Base-by-base conservation (phyloP, 202 grass and related monocot genomes). In the Setaria italica region DNA sequence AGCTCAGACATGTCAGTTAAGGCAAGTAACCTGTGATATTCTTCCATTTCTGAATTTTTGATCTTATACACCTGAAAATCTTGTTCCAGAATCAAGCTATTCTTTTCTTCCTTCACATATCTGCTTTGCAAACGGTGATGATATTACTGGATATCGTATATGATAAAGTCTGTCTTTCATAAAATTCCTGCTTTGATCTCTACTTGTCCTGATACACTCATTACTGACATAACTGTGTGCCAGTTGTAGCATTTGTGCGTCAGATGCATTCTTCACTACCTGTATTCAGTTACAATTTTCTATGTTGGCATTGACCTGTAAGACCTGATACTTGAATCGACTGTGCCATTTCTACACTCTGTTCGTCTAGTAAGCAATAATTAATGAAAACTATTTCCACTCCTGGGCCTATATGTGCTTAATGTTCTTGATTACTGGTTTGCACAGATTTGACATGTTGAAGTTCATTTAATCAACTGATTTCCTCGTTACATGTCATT, bases 1-100 rank as follows among this genome's bases (percentile, higher is more conserved):
- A 91, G 82, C 85, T 87, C 85, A 85, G 88, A 94, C 67, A 88
- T 96, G 88, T 95, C 90, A 64, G 59, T 96, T 63, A 99, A 99
- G 91, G 93, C 87, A 94, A 84, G 86, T 92, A 32, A 67, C 59
- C 4, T 87, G 47, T 35, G 42, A 64, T 33, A 9, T 70, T 70
- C 45, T 42, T 70, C 62, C 8, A 76, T 4, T 51, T 68, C 16
- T 84, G 49, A 67, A 17, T 87, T 81, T 35, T 51, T 12, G 9
- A 4, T 79, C 9, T 39, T 58, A 15, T 2, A 3, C 32, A 21
- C 15, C 47, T 39, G 16, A 55, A 85, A 55, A 66, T 46, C 39
- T 77, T 10, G 7, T 79, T 84, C n/a, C 14, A n/a, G 12, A 67
- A 29, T 14, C 58, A 67, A 47, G 66, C 51, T 37, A 37, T 72